Evolutionary conservation across 2,329 filamentous ascomycete species (phyloP), one percentile per base, ranked within the genome.

Genomic region (Leptographium galeiforme): DNA sequence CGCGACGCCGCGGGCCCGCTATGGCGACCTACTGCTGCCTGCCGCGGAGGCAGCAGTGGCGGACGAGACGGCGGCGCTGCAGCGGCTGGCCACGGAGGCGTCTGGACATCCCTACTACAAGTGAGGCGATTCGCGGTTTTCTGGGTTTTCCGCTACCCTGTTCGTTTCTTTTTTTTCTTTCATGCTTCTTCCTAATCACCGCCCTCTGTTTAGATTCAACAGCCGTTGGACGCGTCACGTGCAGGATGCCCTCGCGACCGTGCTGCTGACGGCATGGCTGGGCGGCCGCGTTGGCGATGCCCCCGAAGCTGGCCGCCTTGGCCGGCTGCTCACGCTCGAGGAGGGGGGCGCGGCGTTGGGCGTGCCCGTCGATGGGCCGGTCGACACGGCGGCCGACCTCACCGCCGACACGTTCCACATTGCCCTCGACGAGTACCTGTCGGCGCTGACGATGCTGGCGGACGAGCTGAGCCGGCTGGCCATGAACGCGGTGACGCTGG

Each of bases 61-160:
- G 58, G 78, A 85, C 39, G 82, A 95, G 66, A 77, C 87, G 53
- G 73, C 80, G 48, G 85, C 84, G 46, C 77, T 96, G 47, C 70
- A 73, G 54, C 81, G 84, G 60, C 79, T 98, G 46, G 78, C 81
- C 57, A 70, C 76, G 53, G 78, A 87, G 53, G 89, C 90, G 2
- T 90, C 89, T 32, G 78, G 87, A 66, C 85, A 94, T 63, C 91
- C 93, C 0, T 98, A 97, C 75, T 98, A 97, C 81, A 96, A 95
- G 78, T 96, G 64, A 48, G 69, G 3, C 18, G 5, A 6, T 10
- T 34, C 25, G 30, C 30, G 34, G 39, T 48, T 47, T 30, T 6
- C 2, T 8, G 8, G 8, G n/a, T n/a, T 36, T 8, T 41, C 40
- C 40, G 16, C 12, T 8, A 8, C 12, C 12, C 34, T 13, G 34